These are phyloP conservation scores for Immersiporthe knoxdaviesiana DNA, from an alignment of 2,329 filamentous ascomycete species.

Conservation along the genomic window DNA sequence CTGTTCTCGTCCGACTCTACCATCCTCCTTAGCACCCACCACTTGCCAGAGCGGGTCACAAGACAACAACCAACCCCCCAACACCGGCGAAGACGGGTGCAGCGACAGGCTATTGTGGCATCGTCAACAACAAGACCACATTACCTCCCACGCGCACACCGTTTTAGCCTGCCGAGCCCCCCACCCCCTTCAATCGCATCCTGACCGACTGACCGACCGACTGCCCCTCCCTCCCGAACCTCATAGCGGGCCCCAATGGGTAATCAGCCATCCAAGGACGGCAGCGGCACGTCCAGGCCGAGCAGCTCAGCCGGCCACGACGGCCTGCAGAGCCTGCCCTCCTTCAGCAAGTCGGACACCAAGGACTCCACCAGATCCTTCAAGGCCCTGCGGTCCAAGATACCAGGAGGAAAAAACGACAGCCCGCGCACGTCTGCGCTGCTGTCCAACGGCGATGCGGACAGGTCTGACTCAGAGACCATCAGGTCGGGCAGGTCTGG, in stretches of 20 bases:
- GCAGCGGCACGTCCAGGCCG: constrained; percentile 54
- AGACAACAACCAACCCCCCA: constrained; percentile 10
- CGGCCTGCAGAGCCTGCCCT: constrained; percentile 82
- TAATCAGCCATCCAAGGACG: constrained; percentile 72
- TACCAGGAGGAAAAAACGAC: constrained; percentile 76
- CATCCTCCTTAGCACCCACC: constrained; percentile 54
- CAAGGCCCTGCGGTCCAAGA: constrained; percentile 84
- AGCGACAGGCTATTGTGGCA: constrained; percentile 42
- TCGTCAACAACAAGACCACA: constrained; percentile 38
- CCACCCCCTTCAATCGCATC: constrained; percentile 25
- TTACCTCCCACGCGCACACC: constrained; percentile 41
- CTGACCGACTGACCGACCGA: constrained; percentile 29
- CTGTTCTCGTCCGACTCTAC: constrained; percentile 53
- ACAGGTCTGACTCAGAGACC: constrained; percentile 76
- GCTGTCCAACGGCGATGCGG: constrained; percentile 65
- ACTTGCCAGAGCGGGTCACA: constrained; percentile 34
- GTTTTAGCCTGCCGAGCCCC: constrained; percentile 36
- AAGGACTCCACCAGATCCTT: constrained; percentile 90
- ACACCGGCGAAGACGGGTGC: constrained; percentile 40
- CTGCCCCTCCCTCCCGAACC: constrained; percentile 8
- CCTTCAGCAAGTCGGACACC: constrained; percentile 89
- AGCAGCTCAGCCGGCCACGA: constrained; percentile 52
- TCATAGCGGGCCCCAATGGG: constrained; percentile 60
- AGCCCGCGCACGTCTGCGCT: constrained; percentile 79
- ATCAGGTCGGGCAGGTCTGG: constrained; percentile 70